Base-by-base conservation (phyloP, 164 flowering plant genomes). In the Aristolochia contorta region DNA sequence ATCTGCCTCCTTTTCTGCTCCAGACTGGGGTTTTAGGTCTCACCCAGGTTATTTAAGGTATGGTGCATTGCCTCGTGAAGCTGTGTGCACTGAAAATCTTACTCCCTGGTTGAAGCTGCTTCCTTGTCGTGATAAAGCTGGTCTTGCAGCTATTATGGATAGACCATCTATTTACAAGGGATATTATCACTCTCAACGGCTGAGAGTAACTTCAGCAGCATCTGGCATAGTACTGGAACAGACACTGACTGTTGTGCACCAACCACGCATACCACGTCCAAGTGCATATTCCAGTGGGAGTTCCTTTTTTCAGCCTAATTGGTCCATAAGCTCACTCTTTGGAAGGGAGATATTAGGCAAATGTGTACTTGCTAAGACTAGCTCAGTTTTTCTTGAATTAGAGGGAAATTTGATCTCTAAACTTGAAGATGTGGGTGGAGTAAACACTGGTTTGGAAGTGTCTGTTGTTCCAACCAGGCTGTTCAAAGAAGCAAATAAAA, bases 91-190 rank as follows among this genome's bases (percentile, higher is more conserved):
- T 25, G 99, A 93, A 78, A 93, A 93, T 72, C 81, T 93, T 53
- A 90, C 99, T 51, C 99, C 99, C 2, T 93, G 96, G 97, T 74
- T 93, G 77, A 93, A 93, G 82, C 76, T 93, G 59, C 96, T 93
- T 67, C 98, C 98, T 50, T 93, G 98, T 75, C 83, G 97, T 58
- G 98, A 93, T 67, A 93, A 90, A 78, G 87, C 85, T 64, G 99
- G 99, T 65, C 80, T 93, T 67, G 74, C 97, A 50, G 70, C 80
- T n/a, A 71, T 93, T 59, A 73, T 93, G 84, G 89, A 93, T 61
- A 75, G 99, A 47, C 91, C 96, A 20, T 85, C 99, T 9, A 86
- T 93, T 48, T 90, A 93, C 67, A 80, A 76, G 70, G 92, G 97
- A 21, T 93, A 74, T 69, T 93, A 88, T 79, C 97, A 93, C 69